phyloP scores from a whole-genome alignment of 2,329 filamentous ascomycete species.

The Apiospora marii region DNA sequence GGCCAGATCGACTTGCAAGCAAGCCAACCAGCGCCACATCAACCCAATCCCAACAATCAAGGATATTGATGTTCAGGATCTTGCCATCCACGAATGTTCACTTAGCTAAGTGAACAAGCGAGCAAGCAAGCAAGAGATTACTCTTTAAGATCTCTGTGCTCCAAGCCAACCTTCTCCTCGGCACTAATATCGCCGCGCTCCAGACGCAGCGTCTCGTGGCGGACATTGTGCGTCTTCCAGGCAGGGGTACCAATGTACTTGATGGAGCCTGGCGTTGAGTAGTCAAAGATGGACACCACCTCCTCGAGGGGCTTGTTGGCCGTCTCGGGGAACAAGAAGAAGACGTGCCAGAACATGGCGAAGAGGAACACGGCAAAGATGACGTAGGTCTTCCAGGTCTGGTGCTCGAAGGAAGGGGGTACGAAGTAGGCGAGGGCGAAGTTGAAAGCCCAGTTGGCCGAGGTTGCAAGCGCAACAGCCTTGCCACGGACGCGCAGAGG shows the following conservation, averaged over 20 bases:
- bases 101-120: not conserved
- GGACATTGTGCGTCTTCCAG: constrained; percentile 51
- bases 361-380: constrained; percentile 61
- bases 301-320: constrained; percentile 63
- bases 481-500: constrained; percentile 58
- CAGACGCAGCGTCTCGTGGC: constrained; percentile 39
- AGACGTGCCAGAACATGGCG: constrained; percentile 58
- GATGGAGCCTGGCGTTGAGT: constrained; percentile 45
- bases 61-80: not conserved
- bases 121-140: not conserved
- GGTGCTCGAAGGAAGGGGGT: constrained; percentile 53
- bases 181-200: constrained; percentile 46
- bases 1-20: not conserved
- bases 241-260: constrained; percentile 50
- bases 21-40: not conserved
- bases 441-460: constrained; percentile 60
- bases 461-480: constrained; percentile 60
- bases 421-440: constrained; percentile 58
- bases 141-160: constrained; percentile 33
- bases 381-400: constrained; percentile 60
- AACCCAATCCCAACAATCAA: not conserved
- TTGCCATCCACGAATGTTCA: not conserved
- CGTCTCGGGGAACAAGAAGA: constrained; percentile 65
- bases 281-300: constrained; percentile 57
- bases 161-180: constrained; percentile 44